A percentile compares a stretch with the other conserved stretches of the same genome.
phyloP scores from a whole-genome alignment of 1,284 basidiomycete species.

The Flammula alnicola region DNA sequence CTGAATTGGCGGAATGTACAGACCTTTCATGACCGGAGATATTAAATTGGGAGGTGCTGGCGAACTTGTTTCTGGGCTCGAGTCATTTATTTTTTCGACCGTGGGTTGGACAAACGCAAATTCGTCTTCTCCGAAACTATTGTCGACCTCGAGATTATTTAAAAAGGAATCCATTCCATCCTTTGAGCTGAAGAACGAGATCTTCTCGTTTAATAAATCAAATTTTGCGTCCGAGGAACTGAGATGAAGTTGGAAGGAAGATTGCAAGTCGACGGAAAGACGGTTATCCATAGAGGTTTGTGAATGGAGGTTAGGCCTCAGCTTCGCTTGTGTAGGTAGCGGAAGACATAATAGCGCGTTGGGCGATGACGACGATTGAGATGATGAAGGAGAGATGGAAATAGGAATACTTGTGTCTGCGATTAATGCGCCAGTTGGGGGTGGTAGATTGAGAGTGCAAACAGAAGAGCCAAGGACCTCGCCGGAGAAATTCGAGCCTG shows the following conservation, averaged over 20 bases:
- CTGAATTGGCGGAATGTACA: too few relatives aligned
- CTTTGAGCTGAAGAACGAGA: constrained; percentile 53
- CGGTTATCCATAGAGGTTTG: constrained; percentile 42
- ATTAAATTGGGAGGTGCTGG: not conserved
- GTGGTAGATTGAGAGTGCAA: constrained; percentile 27
- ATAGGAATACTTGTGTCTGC: constrained; percentile 32
- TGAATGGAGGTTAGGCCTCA: constrained; percentile 29
- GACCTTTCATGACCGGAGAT: too few relatives aligned
- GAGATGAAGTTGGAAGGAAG: constrained; percentile 61
- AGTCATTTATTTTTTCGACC: not conserved
- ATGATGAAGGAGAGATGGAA: constrained; percentile 24
- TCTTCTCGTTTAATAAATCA: constrained; percentile 65
- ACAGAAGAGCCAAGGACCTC: constrained; percentile 29
- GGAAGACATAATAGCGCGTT: constrained; percentile 24
- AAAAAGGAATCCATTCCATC: constrained; percentile 38
- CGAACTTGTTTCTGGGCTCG: too few relatives aligned
- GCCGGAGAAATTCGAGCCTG: constrained; percentile 5
- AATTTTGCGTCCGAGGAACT: constrained; percentile 61
- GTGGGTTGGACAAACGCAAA: constrained; percentile 7
- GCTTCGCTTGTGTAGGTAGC: constrained; percentile 22
- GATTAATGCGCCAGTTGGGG: constrained; percentile 28
- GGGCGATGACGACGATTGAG: constrained; percentile 11
- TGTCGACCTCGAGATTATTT: constrained; percentile 37
- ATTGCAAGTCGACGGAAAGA: constrained; percentile 58
- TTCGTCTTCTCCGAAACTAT: constrained; percentile 38